Percentiles rank a stretch among this genome's conserved stretches.
phyloP scores from a whole-genome alignment of 768 basidiomycete species.

The Tricholoma hemisulphureum region DNA sequence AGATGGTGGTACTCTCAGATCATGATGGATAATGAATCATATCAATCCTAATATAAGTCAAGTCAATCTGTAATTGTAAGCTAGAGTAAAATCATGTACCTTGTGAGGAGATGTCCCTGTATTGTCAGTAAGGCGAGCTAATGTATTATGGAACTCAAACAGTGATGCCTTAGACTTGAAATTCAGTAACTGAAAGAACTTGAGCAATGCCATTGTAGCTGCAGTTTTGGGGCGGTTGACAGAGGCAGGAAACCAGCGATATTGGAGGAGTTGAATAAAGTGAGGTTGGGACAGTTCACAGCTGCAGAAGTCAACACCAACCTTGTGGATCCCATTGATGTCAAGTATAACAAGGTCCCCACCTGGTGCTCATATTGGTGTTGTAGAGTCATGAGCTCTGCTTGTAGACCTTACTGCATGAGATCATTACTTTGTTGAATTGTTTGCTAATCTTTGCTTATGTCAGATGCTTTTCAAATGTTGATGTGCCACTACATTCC shows the following conservation, averaged over 20 bases:
- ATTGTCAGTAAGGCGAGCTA: constrained; percentile 13
- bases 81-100: background rate
- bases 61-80: constrained; percentile 8
- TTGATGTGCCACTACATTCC: too few relatives aligned
- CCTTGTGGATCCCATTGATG: background rate
- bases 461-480: too few relatives aligned
- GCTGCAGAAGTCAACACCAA: constrained; percentile 8
- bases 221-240: constrained; percentile 10
- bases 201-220: constrained; percentile 7
- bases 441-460: too few relatives aligned
- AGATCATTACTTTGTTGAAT: too few relatives aligned
- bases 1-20: constrained; percentile 23
- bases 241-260: constrained; percentile 8
- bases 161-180: constrained; percentile 10
- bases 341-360: background rate
- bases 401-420: too few relatives aligned
- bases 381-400: too few relatives aligned
- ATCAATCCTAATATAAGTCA: constrained; percentile 16
- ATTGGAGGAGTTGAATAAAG: constrained; percentile 8
- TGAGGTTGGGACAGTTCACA: constrained; percentile 8
- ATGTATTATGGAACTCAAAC: constrained; percentile 11
- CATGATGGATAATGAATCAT: constrained; percentile 19
- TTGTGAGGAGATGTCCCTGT: constrained; percentile 1
- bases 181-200: constrained; percentile 9
- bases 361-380: background rate